These are phyloP conservation scores for Hemileccinum rubropunctum DNA, from an alignment of 768 basidiomycete genomes.

Conservation along the genomic window DNA sequence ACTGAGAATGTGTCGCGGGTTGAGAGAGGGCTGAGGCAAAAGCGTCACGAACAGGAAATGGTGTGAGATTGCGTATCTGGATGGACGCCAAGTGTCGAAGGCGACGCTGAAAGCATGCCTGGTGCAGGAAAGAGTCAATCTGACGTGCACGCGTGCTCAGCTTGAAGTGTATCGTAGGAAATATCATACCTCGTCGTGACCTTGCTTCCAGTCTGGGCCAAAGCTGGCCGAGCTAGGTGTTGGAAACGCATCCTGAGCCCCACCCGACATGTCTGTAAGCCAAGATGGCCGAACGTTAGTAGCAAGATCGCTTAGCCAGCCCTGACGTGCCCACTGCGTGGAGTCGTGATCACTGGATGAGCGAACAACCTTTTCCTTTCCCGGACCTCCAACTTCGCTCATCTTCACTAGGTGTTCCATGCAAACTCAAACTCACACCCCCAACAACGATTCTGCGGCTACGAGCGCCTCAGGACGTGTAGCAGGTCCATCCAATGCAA, in stretches of 20 bases:
- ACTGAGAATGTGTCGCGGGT: slow-evolving; percentile 61
- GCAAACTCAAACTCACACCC: slow-evolving; percentile 42
- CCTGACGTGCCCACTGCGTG: too few relatives aligned
- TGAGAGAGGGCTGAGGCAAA: slow-evolving; percentile 72
- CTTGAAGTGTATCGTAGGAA: not conserved
- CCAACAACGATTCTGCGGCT: slow-evolving; percentile 16
- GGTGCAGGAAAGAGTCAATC: not conserved
- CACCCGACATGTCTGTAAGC: slow-evolving; percentile 21
- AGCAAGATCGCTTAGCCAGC: not conserved
- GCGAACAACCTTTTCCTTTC: slow-evolving; percentile 23
- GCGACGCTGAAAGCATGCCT: slow-evolving; percentile 50
- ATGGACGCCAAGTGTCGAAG: slow-evolving; percentile 71
- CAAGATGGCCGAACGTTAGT: not conserved
- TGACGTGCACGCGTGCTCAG: not conserved
- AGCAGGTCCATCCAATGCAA: slow-evolving; percentile 33
- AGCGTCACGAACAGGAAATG: slow-evolving; percentile 73
- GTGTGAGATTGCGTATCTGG: slow-evolving; percentile 80
- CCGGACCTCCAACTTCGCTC: slow-evolving; percentile 5
- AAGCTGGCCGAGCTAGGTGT: slow-evolving; percentile 16
- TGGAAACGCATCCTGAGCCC: slow-evolving; percentile 14
- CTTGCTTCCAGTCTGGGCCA: slow-evolving; percentile 10
- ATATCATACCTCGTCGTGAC: slow-evolving; percentile 15
- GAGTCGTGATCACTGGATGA: not conserved
- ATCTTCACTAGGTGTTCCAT: too few relatives aligned
- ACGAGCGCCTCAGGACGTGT: slow-evolving; percentile 19